Conservation (phyloP, 805 yeast species). For the Wickerhamiella hasegawae region DNA sequence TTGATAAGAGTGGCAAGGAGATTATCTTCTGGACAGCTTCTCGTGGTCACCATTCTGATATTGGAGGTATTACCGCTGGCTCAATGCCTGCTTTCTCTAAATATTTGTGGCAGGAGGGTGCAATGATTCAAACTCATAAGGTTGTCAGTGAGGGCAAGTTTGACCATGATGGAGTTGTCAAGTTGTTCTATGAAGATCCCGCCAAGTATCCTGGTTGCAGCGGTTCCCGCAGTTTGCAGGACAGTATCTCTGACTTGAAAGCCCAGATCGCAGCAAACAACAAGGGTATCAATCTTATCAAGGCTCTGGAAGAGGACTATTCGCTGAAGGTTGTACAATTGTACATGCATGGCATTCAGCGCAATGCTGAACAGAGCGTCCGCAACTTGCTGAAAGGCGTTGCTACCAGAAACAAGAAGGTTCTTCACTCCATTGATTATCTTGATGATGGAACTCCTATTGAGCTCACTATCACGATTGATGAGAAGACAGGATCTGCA, state of each 20-base stretch:
- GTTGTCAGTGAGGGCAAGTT: conserved; percentile 58
- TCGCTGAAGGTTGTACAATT: conserved; percentile 40
- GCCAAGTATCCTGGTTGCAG: conserved; percentile 73
- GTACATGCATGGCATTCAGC: conserved; percentile 73
- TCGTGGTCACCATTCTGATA: conserved; percentile 93
- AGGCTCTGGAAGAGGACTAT: conserved; percentile 45
- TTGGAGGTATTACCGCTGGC: conserved; percentile 85
- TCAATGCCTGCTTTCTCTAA: conserved; percentile 90
- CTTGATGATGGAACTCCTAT: conserved; percentile 24
- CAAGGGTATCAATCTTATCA: conserved; percentile 59
- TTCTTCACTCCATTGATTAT: conserved; percentile 16
- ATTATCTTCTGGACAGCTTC: conserved; percentile 82
- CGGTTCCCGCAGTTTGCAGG: conserved; percentile 72
- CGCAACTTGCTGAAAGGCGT: conserved; percentile 33
- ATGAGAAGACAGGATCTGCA: conserved; percentile 41
- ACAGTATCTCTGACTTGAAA: conserved; percentile 68
- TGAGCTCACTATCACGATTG: conserved; percentile 22
- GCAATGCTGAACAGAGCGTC: conserved; percentile 64
- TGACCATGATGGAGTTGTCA: conserved; percentile 53
- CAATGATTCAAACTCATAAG: conserved; percentile 63
- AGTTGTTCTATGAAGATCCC: conserved; percentile 53
- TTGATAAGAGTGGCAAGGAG: conserved; percentile 29
- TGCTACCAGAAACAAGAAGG: conserved; percentile 24
- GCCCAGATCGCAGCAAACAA: conserved; percentile 84
- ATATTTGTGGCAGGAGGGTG: conserved; percentile 79